Evolutionary conservation across 2,329 filamentous ascomycete genomes (phyloP).

Genomic region (Nakataea oryzae): DNA sequence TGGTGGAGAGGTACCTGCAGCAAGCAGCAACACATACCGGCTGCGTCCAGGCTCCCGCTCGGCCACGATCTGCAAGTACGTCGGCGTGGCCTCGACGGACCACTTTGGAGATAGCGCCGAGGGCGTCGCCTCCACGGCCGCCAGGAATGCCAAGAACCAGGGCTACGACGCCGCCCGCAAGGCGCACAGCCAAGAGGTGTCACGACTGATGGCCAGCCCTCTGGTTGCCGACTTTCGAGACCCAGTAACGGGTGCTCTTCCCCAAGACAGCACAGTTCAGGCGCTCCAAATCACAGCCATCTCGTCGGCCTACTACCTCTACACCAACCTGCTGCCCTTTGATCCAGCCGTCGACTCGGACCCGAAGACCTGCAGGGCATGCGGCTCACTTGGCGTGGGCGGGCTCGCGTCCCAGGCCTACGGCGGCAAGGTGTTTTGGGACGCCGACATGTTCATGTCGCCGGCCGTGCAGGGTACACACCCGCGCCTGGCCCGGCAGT

Average conservation of each 20-base stretch:
- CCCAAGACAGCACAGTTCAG: conserved; percentile 2
- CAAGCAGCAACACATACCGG: not conserved
- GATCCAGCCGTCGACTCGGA: conserved; percentile 3
- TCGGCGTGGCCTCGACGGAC: conserved; percentile 6
- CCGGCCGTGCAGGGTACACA: conserved; percentile 15
- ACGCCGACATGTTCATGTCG: conserved; percentile 18
- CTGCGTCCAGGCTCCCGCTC: conserved; percentile 2
- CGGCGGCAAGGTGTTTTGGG: conserved; percentile 19
- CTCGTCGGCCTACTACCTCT: conserved; percentile 7
- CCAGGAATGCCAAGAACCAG: not conserved
- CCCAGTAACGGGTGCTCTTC: conserved; percentile 5
- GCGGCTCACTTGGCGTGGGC: conserved; percentile 14
- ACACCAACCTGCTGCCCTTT: conserved; percentile 6
- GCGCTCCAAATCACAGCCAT: conserved; percentile 7
- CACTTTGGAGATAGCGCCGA: conserved; percentile 6
- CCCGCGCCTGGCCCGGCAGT: conserved; percentile 14
- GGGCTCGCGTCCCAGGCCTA: conserved; percentile 18
- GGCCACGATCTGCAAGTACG: conserved; percentile 6
- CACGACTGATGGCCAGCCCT: conserved; percentile 5
- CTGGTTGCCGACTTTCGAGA: conserved; percentile 8
- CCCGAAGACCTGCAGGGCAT: conserved; percentile 7
- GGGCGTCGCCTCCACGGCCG: not conserved
- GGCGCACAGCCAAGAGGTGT: conserved; percentile 4
- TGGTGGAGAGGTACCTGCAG: too few species aligned
- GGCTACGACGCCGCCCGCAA: conserved; percentile 1